A percentile compares a stretch with the other conserved stretches of the same genome.
These are phyloP conservation scores for Fennellomyces sp. DNA, from an alignment of 371 early-diverging fungal genomes.

Conservation along the genomic window DNA sequence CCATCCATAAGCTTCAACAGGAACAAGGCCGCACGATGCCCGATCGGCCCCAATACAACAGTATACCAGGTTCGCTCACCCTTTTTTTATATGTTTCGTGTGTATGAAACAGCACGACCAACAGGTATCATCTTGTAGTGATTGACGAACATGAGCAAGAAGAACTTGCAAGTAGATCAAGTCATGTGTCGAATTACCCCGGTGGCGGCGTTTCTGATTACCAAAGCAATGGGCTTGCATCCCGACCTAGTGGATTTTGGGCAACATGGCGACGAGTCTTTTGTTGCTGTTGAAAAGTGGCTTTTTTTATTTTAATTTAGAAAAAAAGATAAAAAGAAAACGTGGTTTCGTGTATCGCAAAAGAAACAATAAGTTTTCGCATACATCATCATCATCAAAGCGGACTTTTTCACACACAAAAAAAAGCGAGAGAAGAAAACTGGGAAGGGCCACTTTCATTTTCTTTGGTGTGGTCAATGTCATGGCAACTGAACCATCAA, in stretches of 20 bases:
- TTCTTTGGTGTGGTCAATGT: conserved; percentile 12
- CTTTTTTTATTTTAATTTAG: no score
- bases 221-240: background rate
- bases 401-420: no score
- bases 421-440: no score
- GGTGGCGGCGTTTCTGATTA: background rate
- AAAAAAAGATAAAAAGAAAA: background rate
- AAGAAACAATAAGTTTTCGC: background rate
- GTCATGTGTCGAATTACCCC: no score
- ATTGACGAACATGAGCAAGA: background rate
- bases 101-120: no score
- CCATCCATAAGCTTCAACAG: background rate
- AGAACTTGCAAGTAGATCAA: no score
- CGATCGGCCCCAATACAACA: background rate
- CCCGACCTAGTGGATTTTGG: background rate
- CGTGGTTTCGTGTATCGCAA: background rate
- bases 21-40: background rate
- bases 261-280: background rate
- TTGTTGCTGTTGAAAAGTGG: background rate
- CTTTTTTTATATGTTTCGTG: no score
- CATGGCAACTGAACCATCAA: conserved; percentile 16
- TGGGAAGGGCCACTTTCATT: background rate
- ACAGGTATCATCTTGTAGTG: no score
- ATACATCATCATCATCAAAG: no score
- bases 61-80: conserved; percentile 1